Conservation (phyloP, 805 yeast species). For the Hanseniaspora meyeri region DNA sequence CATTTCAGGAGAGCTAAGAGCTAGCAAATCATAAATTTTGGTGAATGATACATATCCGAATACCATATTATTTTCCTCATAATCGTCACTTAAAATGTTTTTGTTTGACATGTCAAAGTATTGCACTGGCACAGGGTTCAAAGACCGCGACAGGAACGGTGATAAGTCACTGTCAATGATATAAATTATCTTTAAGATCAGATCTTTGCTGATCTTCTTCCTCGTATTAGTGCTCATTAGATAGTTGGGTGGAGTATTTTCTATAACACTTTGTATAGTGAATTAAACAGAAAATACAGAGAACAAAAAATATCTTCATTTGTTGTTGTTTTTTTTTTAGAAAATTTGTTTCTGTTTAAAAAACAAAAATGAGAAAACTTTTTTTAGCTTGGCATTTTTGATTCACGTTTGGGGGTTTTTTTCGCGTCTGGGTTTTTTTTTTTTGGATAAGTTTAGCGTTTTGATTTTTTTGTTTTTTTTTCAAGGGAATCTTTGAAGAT, state of each 20-base stretch:
- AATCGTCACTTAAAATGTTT: background rate
- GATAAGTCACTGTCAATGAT: conserved; percentile 24
- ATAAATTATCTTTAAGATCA: conserved; percentile 28
- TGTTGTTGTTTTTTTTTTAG: too few species aligned
- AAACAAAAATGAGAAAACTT: too few species aligned
- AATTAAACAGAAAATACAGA: too few species aligned
- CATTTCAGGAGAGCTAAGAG: conserved; percentile 27
- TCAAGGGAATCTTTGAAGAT: too few species aligned
- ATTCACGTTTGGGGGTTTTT: too few species aligned
- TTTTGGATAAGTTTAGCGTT: too few species aligned
- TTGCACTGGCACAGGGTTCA: conserved; percentile 21
- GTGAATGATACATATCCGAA: conserved; percentile 25
- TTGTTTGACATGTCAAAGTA: conserved; percentile 15
- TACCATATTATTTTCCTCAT: conserved; percentile 12
- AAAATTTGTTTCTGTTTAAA: too few species aligned
- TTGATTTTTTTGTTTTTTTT: too few species aligned
- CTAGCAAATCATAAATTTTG: conserved; percentile 23
- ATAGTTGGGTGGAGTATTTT: background rate
- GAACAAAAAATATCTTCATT: too few species aligned
- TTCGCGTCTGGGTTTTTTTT: too few species aligned
- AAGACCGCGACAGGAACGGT: conserved; percentile 26
- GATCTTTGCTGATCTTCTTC: background rate
- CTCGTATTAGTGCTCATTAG: background rate
- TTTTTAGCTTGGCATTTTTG: too few species aligned
- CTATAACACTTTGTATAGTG: too few species aligned